These are phyloP conservation scores for Rhizophlyctis rosea DNA, from an alignment of 192 early-diverging fungal genomes.

Conservation along the genomic window DNA sequence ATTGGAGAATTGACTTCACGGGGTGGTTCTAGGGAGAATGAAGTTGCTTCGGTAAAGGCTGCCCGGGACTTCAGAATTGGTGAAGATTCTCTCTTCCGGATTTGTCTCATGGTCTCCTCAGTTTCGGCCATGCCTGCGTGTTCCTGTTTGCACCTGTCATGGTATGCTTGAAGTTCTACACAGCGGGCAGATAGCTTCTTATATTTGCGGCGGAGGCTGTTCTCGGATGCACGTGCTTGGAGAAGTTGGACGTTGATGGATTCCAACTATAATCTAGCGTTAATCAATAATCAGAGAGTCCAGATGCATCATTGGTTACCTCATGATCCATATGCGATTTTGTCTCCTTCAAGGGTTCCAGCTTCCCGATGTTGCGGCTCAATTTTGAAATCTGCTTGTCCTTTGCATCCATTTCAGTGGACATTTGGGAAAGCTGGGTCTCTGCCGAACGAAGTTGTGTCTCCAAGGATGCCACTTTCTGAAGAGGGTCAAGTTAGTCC, in stretches of 20 bases:
- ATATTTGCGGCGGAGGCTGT: not conserved
- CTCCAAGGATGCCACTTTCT: not conserved
- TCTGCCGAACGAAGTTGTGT: not conserved
- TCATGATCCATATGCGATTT: too few species aligned
- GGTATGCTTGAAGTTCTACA: not conserved
- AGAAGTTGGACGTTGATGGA: not conserved
- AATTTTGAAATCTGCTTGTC: not conserved
- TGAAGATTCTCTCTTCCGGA: not conserved
- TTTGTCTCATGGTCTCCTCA: not conserved
- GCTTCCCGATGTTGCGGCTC: not conserved
- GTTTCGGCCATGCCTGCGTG: not conserved
- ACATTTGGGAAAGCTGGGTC: not conserved
- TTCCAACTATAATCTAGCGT: too few species aligned
- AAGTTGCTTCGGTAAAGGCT: too few species aligned
- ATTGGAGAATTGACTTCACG: not conserved
- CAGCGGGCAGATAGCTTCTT: slow-evolving; percentile 3
- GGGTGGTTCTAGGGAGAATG: not conserved
- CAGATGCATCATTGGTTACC: too few species aligned
- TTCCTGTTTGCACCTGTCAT: not conserved
- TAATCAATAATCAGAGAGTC: too few species aligned
- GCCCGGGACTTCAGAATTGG: not conserved
- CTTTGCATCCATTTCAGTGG: not conserved
- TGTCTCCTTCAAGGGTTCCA: not conserved
- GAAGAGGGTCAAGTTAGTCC: too few species aligned
- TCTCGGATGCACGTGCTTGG: not conserved